Evolutionary conservation across 495 filamentous ascomycete species (phyloP).

Genomic region (Cairneyella variabilis): DNA sequence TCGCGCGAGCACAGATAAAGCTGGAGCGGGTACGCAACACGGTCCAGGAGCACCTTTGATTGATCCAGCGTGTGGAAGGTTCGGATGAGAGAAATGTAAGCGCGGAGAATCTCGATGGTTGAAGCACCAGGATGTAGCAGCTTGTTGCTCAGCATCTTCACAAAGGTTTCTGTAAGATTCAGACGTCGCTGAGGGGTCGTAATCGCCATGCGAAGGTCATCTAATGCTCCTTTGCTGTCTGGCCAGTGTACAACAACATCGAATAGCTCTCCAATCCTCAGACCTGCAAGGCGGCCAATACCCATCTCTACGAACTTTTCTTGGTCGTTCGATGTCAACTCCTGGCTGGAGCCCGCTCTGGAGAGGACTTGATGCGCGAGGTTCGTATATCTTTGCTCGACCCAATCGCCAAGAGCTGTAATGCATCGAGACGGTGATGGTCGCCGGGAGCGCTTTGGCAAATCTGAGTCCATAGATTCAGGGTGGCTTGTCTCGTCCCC

Average conservation of each 20-base stretch:
- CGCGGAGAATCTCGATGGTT: slow-evolving; percentile 80
- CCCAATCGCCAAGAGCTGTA: slow-evolving; percentile 60
- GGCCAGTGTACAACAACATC: slow-evolving; percentile 87
- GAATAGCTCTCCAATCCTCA: slow-evolving; percentile 81
- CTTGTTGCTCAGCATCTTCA: slow-evolving; percentile 59
- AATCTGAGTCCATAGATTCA: slow-evolving; percentile 9
- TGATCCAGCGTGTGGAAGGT: slow-evolving; percentile 87
- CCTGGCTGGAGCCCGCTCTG: slow-evolving; percentile 27
- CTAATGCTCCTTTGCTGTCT: slow-evolving; percentile 70
- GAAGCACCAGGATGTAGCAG: slow-evolving; percentile 85
- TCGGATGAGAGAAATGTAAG: slow-evolving; percentile 90
- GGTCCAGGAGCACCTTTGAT: slow-evolving; percentile 84
- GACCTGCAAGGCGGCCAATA: slow-evolving; percentile 68
- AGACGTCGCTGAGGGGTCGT: slow-evolving; percentile 49
- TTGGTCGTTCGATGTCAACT: slow-evolving; percentile 55
- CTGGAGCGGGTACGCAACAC: slow-evolving; percentile 78
- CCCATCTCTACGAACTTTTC: slow-evolving; percentile 80
- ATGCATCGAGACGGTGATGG: slow-evolving; percentile 46
- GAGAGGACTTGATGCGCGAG: slow-evolving; percentile 62
- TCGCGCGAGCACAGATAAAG: slow-evolving; percentile 89
- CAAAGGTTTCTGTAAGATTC: slow-evolving; percentile 70
- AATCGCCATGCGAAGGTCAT: slow-evolving; percentile 60
- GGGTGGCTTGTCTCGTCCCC: not conserved
- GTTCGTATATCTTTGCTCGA: slow-evolving; percentile 66
- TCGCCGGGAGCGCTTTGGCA: slow-evolving; percentile 1